These are phyloP conservation scores for Mycena vulgaris DNA, from an alignment of 768 basidiomycete species.

Conservation along the genomic window DNA sequence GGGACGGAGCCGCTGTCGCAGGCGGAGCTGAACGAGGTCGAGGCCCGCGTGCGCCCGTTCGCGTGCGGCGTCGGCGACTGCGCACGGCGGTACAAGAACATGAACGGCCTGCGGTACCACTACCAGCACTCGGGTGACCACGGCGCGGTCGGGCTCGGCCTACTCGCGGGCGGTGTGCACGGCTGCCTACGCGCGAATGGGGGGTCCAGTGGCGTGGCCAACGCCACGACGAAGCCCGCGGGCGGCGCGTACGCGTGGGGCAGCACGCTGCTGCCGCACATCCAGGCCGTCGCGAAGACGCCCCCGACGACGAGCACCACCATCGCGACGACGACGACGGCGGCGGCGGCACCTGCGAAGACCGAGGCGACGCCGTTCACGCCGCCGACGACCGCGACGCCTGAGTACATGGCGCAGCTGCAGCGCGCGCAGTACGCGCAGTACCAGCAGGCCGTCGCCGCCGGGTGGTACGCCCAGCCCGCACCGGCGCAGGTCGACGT, in stretches of 20 bases:
- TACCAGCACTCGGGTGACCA: conserved; percentile 98
- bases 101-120: conserved; percentile 97
- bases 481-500: conserved; percentile 45
- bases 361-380: conserved; percentile 30
- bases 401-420: conserved; percentile 32
- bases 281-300: conserved; percentile 35
- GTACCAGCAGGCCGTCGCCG: conserved; percentile 31
- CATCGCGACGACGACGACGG: background rate
- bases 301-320: background rate
- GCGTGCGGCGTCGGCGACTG: conserved; percentile 93
- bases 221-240: background rate
- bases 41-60: conserved; percentile 86
- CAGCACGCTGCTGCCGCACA: conserved; percentile 39
- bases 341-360: background rate
- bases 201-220: background rate
- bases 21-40: conserved; percentile 49
- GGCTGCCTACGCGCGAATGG: conserved; percentile 56
- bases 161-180: conserved; percentile 85
- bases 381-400: conserved; percentile 3
- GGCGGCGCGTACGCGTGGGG: conserved; percentile 35
- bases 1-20: conserved; percentile 20
- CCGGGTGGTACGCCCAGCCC: conserved; percentile 44
- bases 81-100: conserved; percentile 94
- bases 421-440: conserved; percentile 35
- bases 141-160: conserved; percentile 87